These are phyloP conservation scores for Hansenula lynferdii DNA, from an alignment of 1,139 yeast species.

Conservation along the genomic window DNA sequence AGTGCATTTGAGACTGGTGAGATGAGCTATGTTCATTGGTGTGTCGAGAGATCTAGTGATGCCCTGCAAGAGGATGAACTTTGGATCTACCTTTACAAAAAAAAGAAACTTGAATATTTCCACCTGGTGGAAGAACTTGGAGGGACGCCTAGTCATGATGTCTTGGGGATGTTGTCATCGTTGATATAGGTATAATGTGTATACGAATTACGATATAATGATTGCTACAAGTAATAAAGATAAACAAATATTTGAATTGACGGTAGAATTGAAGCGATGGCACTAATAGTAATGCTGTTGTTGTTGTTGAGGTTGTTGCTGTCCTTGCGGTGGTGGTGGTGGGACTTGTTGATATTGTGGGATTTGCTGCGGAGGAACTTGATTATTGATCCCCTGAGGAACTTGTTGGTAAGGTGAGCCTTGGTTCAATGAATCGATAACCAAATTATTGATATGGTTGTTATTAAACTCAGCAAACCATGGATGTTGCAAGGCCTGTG, in stretches of 20 bases:
- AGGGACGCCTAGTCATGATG: slow-evolving; percentile 15
- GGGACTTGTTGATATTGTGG: slow-evolving; percentile 11
- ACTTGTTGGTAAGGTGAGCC: slow-evolving; percentile 3
- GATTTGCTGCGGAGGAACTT: slow-evolving; percentile 5
- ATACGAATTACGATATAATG: background rate
- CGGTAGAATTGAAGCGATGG: no score
- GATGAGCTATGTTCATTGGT: slow-evolving; percentile 11
- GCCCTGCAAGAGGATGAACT: slow-evolving; percentile 12
- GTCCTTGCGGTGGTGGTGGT: no score
- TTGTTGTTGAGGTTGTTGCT: slow-evolving; percentile 15
- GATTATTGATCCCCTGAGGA: slow-evolving; percentile 2
- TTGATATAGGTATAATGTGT: background rate
- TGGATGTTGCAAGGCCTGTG: slow-evolving; percentile 90
- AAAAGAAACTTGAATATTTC: slow-evolving; percentile 4
- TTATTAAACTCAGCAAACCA: slow-evolving; percentile 79
- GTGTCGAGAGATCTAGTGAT: slow-evolving; percentile 5
- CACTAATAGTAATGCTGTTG: slow-evolving; percentile 13
- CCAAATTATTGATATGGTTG: slow-evolving; percentile 5
- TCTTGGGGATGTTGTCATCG: slow-evolving; percentile 8
- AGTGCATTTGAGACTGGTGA: slow-evolving; percentile 9
- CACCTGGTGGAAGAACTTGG: slow-evolving; percentile 13
- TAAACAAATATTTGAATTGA: no score
- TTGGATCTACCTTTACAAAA: slow-evolving; percentile 13
- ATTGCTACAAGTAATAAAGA: no score
- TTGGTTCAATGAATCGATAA: background rate